Conservation (phyloP, 441 rosid genomes). For the Brassica balearica region DNA sequence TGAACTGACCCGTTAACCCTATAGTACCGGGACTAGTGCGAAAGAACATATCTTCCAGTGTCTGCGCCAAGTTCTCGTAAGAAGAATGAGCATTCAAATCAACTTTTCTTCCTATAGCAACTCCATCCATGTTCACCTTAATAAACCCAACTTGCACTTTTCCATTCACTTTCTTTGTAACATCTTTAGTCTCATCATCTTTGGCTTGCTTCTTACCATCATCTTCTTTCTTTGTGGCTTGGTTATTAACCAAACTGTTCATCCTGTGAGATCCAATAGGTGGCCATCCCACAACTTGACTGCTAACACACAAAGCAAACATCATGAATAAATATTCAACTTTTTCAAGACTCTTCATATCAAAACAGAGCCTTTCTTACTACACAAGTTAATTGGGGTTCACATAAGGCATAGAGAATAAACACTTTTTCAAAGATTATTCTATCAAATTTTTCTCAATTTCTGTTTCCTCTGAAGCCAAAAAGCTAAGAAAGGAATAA, state of each 20-base stretch:
- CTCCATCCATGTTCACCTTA: constrained; percentile 66
- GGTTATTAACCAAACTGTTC: constrained; percentile 62
- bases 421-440: constrained; percentile 7
- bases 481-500: constrained; percentile 21
- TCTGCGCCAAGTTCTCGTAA: constrained; percentile 57
- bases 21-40: constrained; percentile 37
- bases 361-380: constrained; percentile 16
- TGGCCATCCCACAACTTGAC: constrained; percentile 81
- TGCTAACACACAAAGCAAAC: constrained; percentile 47
- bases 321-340: constrained; percentile 12
- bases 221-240: constrained; percentile 52
- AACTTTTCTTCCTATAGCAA: constrained; percentile 65
- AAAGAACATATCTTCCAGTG: constrained; percentile 62
- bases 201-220: constrained; percentile 36
- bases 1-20: constrained; percentile 45
- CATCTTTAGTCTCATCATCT: constrained; percentile 51
- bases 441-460: background rate
- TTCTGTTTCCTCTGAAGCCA: constrained; percentile 17
- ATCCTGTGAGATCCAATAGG: constrained; percentile 65
- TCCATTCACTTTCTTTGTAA: constrained; percentile 53
- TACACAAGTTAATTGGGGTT: background rate
- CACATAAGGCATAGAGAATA: constrained; percentile 13
- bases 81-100: constrained; percentile 60
- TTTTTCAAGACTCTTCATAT: background rate
- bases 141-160: constrained; percentile 54